Conservation (phyloP, 768 basidiomycete species). For the Boletus edulis region DNA sequence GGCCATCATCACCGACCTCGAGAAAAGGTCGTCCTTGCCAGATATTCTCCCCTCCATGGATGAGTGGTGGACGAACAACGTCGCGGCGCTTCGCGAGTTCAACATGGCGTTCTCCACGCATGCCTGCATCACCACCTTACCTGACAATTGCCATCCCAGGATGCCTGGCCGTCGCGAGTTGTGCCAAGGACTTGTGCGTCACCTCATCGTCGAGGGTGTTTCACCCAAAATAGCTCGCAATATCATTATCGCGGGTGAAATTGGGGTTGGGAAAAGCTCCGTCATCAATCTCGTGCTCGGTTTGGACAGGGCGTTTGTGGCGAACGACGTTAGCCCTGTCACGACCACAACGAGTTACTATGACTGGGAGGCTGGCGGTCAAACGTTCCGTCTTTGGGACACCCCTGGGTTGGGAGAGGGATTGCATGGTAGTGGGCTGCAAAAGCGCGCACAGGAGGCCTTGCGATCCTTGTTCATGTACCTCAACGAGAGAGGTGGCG, state of each 20-base stretch:
- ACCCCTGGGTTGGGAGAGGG: slow-evolving; percentile 31
- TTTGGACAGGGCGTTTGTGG: slow-evolving; percentile 17
- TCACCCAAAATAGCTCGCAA: slow-evolving; percentile 23
- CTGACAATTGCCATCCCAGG: slow-evolving; percentile 22
- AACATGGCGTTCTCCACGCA: slow-evolving; percentile 34
- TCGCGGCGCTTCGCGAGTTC: slow-evolving; percentile 21
- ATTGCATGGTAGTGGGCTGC: slow-evolving; percentile 11
- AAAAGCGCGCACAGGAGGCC: slow-evolving; percentile 19
- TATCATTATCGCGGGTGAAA: slow-evolving; percentile 25
- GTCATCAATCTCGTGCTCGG: slow-evolving; percentile 26
- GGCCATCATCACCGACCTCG: slow-evolving; percentile 33
- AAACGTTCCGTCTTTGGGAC: slow-evolving; percentile 27
- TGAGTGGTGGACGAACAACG: slow-evolving; percentile 39
- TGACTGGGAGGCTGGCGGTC: slow-evolving; percentile 8
- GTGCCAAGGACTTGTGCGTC: slow-evolving; percentile 16
- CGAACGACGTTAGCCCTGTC: slow-evolving; percentile 16
- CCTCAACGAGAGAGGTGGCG: slow-evolving; percentile 19
- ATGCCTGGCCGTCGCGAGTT: slow-evolving; percentile 16
- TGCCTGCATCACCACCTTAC: slow-evolving; percentile 21
- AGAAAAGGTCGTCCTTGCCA: slow-evolving; percentile 21
- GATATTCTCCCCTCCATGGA: slow-evolving; percentile 29
- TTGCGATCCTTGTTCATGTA: slow-evolving; percentile 21
- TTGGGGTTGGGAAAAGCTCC: slow-evolving; percentile 30
- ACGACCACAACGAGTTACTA: slow-evolving; percentile 14
- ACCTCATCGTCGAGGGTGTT: slow-evolving; percentile 15